Percentiles rank a stretch among this genome's conserved stretches.
phyloP scores from a whole-genome alignment of 371 early-diverging fungal genomes.

The Syncephalastrum monosporum region DNA sequence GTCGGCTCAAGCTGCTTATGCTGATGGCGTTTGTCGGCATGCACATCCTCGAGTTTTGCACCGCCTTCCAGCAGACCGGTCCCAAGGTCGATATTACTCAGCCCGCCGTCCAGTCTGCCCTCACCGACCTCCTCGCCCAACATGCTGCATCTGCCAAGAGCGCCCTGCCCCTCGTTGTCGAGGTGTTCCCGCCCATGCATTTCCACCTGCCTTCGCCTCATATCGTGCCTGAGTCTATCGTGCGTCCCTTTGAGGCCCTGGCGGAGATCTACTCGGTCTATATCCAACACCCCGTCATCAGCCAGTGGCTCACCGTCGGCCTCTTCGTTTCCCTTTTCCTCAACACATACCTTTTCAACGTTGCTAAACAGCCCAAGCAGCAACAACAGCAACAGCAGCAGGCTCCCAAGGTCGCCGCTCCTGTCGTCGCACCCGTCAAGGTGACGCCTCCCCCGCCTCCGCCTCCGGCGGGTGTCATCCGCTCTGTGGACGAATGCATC shows the following conservation, averaged over 20 bases:
- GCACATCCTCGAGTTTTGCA: conserved; percentile 73
- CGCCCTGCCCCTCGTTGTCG: conserved; percentile 54
- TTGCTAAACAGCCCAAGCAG: conserved; percentile 56
- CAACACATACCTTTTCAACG: conserved; percentile 66
- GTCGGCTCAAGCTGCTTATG: conserved; percentile 52
- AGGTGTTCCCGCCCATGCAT: conserved; percentile 61
- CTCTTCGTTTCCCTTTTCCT: conserved; percentile 60
- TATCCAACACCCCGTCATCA: conserved; percentile 65
- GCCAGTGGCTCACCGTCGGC: conserved; percentile 56
- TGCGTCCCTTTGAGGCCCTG: conserved; percentile 46
- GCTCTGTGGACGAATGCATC: conserved; percentile 66
- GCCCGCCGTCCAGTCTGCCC: conserved; percentile 37
- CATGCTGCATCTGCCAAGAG: conserved; percentile 40
- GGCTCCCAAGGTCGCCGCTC: conserved; percentile 1
- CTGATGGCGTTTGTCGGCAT: conserved; percentile 67
- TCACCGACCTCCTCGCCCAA: conserved; percentile 44
- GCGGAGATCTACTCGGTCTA: conserved; percentile 52
- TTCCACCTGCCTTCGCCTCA: conserved; percentile 48
- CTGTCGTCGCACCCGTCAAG: conserved; percentile 1
- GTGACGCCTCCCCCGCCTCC: conserved; percentile 16
- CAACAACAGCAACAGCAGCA: conserved; percentile 18
- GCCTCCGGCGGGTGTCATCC: conserved; percentile 31
- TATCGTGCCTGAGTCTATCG: conserved; percentile 31
- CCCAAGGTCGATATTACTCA: conserved; percentile 45
- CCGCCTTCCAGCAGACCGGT: conserved; percentile 52